Conservation (phyloP, 2,329 filamentous ascomycete species). For the Bipolaris victoriae region DNA sequence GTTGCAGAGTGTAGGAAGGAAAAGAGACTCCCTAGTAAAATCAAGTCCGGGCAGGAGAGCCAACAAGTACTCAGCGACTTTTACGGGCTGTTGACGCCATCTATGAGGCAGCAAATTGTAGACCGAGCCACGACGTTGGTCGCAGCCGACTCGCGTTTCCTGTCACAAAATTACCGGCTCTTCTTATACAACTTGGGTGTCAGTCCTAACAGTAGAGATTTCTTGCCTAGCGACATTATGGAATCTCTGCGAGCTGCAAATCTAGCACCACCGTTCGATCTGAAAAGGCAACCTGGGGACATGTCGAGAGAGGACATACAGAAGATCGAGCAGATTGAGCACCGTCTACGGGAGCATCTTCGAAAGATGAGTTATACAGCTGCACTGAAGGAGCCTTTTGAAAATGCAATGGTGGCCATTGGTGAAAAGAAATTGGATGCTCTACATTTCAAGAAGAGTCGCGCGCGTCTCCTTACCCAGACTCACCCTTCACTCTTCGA, state of each 20-base stretch:
- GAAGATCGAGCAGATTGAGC: conserved; percentile 30
- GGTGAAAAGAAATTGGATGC: conserved; percentile 8
- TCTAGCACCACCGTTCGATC: conserved; percentile 23
- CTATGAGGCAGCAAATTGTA: conserved; percentile 20
- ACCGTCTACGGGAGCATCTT: conserved; percentile 19
- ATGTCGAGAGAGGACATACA: conserved; percentile 10
- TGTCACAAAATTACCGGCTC: conserved; percentile 14
- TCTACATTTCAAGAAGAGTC: conserved; percentile 17
- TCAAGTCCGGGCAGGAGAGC: background rate
- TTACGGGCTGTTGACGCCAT: conserved; percentile 27
- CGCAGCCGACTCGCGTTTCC: conserved; percentile 16
- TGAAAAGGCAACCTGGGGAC: background rate
- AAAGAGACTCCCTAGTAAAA: background rate
- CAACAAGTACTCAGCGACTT: conserved; percentile 27
- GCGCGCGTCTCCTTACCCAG: conserved; percentile 25
- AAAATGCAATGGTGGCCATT: conserved; percentile 13
- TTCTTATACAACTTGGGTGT: conserved; percentile 30
- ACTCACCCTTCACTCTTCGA: conserved; percentile 21
- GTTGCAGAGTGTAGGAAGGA: conserved; percentile 17
- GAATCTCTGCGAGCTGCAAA: conserved; percentile 29
- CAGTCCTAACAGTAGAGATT: conserved; percentile 10
- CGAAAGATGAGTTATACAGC: conserved; percentile 17
- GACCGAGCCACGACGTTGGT: conserved; percentile 27
- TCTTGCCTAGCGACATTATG: conserved; percentile 38
- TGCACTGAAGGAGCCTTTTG: background rate